These are phyloP conservation scores for Fusarium begoniae DNA, from an alignment of 2,329 filamentous ascomycete species.

Conservation along the genomic window DNA sequence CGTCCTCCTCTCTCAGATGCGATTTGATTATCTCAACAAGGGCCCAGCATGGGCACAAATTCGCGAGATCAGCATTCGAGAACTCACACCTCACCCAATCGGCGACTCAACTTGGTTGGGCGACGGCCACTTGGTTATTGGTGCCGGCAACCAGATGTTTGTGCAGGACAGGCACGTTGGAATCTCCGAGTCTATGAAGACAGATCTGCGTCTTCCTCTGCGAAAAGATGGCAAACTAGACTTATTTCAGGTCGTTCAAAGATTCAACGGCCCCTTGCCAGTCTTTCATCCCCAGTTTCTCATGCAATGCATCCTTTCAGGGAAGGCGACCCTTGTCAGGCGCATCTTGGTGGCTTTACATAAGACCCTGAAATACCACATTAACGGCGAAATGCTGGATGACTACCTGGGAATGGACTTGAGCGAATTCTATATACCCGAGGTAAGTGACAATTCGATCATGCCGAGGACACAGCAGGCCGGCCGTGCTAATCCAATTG, in stretches of 20 bases:
- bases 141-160: conserved; percentile 90
- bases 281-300: conserved; percentile 93
- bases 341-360: conserved; percentile 77
- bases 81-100: conserved; percentile 87
- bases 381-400: conserved; percentile 82
- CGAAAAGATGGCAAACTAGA: conserved; percentile 66
- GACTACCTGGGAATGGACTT: conserved; percentile 74
- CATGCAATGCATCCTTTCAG: conserved; percentile 84
- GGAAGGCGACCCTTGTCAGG: conserved; percentile 77
- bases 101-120: conserved; percentile 93
- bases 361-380: conserved; percentile 82
- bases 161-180: conserved; percentile 81
- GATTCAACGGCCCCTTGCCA: conserved; percentile 86
- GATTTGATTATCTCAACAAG: conserved; percentile 90
- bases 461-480: background rate
- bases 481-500: conserved; percentile 4
- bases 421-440: conserved; percentile 64
- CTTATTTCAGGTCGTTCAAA: conserved; percentile 82
- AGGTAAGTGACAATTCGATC: conserved; percentile 28
- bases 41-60: conserved; percentile 91
- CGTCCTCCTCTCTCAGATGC: conserved; percentile 83
- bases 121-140: conserved; percentile 85
- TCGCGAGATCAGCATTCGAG: conserved; percentile 81
- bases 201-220: conserved; percentile 59
- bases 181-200: conserved; percentile 67